Evolutionary conservation across 2,329 filamentous ascomycete genomes (phyloP), one percentile per base, ranked within the genome.

Genomic region (Trematosphaeria pertusa): DNA sequence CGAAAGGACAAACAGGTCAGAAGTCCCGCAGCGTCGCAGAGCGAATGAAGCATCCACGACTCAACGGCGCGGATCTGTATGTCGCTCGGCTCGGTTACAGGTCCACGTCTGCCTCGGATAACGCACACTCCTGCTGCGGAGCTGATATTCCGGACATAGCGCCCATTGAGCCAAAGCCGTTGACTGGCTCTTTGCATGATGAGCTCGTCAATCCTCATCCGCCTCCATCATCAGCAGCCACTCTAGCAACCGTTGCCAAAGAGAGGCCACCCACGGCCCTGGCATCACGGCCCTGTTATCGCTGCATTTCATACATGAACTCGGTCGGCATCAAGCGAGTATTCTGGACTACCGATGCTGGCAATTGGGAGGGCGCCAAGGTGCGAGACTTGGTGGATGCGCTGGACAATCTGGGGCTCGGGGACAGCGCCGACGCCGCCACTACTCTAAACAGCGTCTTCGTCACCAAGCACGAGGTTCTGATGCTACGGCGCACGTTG

Each of bases 401-500:
- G 20, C 57, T 81, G 39, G 73, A 79, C 8, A 61, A 51, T 6
- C 45, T 57, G 28, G 43, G 54, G 18, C 43, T 53, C 8, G 45
- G 62, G 32, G 39, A 43, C 41, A 52, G 42, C 8, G 50, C 46
- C 5, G 59, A 56, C 31, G 55, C 61, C 26, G 47, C 53, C 8
- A 20, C 36, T 30, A 44, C 40, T 3, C 39, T 59, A 9, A 58
- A 55, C 35, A 67, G 68, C 11, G 62, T 80, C 1, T 81, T 81
- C 59, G 74, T 81, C 12, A 81, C 77, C 6, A 82, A 81, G 64
- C 78, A 81, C 62, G 77, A 81, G 56, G 75, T 81, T 2, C 54
- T 80, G 41, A 75, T 77, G 72, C 54, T 81, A 54, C 71, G 72
- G 54, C 52, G 67, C 35, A 56, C 61, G 47, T 69, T 73, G 67